Evolutionary conservation across 768 basidiomycete species (phyloP).

Genomic region (Lentinula sp.): DNA sequence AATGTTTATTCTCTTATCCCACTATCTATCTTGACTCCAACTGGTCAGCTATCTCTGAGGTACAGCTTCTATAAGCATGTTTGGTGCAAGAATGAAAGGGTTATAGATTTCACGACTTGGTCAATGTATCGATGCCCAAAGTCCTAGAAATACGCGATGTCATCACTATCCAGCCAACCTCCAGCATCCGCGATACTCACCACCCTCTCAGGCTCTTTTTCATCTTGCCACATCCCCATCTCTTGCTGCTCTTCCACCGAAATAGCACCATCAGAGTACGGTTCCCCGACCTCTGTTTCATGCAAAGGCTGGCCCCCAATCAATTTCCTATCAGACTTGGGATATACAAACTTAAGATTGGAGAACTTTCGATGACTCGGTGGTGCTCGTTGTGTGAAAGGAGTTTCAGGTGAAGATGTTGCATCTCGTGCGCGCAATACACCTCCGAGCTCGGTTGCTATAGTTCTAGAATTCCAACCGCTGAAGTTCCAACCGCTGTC

Average conservation of each 20-base stretch:
- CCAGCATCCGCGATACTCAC: conserved; percentile 25
- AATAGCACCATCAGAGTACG: not conserved
- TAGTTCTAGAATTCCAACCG: conserved; percentile 45
- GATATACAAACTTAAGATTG: conserved; percentile 35
- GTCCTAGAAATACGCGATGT: conserved; percentile 47
- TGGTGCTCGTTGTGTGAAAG: conserved; percentile 17
- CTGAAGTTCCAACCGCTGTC: conserved; percentile 21
- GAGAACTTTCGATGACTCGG: conserved; percentile 44
- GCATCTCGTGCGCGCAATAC: conserved; percentile 45
- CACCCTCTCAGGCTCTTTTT: conserved; percentile 9
- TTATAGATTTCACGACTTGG: too few relatives aligned
- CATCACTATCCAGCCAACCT: conserved; percentile 54
- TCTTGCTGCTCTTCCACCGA: conserved; percentile 5
- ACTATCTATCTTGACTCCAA: too few relatives aligned
- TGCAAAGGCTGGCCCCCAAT: not conserved
- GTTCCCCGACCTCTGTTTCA: conserved; percentile 10
- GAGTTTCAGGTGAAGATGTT: conserved; percentile 7
- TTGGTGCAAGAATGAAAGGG: too few relatives aligned
- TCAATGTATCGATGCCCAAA: not conserved
- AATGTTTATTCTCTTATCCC: too few relatives aligned
- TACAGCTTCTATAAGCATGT: too few relatives aligned
- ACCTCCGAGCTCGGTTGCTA: conserved; percentile 54
- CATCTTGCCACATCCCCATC: conserved; percentile 13
- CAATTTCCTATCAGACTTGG: not conserved
- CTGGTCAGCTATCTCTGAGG: too few relatives aligned